A percentile compares a stretch with the other conserved stretches of the same genome.
Conservation (phyloP, 2,329 filamentous ascomycete species). For the Diaporthe longicolla region DNA sequence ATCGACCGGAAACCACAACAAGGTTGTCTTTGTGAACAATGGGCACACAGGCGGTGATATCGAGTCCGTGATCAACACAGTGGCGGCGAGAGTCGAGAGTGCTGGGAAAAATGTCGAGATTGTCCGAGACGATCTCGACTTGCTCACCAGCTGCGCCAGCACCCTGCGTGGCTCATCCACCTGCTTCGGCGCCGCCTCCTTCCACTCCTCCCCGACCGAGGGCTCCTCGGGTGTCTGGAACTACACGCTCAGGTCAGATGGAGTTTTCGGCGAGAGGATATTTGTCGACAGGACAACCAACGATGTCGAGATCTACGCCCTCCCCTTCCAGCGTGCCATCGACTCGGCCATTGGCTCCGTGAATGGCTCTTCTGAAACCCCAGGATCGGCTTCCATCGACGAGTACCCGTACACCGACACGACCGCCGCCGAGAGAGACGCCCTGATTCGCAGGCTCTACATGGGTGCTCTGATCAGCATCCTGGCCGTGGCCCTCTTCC, state of each 20-base stretch:
- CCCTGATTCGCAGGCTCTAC: conserved; percentile 77
- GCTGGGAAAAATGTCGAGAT: conserved; percentile 48
- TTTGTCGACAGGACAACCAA: conserved; percentile 70
- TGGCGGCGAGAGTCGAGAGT: conserved; percentile 70
- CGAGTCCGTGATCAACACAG: conserved; percentile 74
- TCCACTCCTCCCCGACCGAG: conserved; percentile 77
- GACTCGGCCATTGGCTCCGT: conserved; percentile 72
- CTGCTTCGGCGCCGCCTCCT: conserved; percentile 81
- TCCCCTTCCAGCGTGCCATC: conserved; percentile 79
- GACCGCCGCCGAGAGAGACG: conserved; percentile 76
- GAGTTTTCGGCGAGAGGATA: conserved; percentile 65
- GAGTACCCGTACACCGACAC: conserved; percentile 84
- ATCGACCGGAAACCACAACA: conserved; percentile 64
- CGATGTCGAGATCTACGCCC: conserved; percentile 74
- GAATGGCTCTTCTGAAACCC: conserved; percentile 37
- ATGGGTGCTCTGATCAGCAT: conserved; percentile 82
- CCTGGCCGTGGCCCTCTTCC: conserved; percentile 83
- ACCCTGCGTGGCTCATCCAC: conserved; percentile 74
- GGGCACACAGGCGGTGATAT: conserved; percentile 79
- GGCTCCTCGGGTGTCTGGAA: conserved; percentile 72
- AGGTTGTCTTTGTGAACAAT: conserved; percentile 84
- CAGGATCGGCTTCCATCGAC: conserved; percentile 50
- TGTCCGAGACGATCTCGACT: conserved; percentile 41
- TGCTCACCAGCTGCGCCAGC: conserved; percentile 66
- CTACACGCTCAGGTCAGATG: conserved; percentile 79